phyloP scores from a whole-genome alignment of 192 early-diverging fungal genomes.

The Linderina pennispora region DNA sequence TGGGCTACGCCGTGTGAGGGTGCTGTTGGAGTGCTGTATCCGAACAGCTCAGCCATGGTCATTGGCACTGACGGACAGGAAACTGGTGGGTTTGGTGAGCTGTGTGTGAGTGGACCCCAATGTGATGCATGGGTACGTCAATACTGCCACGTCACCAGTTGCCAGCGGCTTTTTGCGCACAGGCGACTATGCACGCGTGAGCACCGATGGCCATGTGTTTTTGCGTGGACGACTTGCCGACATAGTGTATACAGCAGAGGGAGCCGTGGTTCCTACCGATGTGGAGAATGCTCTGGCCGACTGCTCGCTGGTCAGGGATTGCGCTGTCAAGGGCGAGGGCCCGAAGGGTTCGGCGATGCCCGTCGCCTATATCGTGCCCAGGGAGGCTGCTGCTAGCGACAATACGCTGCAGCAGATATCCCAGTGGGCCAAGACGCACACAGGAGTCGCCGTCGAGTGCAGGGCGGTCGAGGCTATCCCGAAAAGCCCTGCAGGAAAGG shows the following conservation, averaged over 20 bases:
- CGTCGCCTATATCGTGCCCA: conserved; percentile 11
- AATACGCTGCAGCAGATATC: too few species aligned
- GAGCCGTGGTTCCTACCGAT: conserved; percentile 69
- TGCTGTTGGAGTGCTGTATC: conserved; percentile 26
- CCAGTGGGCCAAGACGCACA: too few species aligned
- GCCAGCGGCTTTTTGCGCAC: conserved; percentile 77
- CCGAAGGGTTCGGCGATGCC: conserved; percentile 3
- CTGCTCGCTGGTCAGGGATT: conserved; percentile 59
- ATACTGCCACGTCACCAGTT: conserved; percentile 65
- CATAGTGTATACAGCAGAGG: conserved; percentile 75
- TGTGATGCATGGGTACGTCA: conserved; percentile 80
- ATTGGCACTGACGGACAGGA: conserved; percentile 54
- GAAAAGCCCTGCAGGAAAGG: conserved; percentile 24
- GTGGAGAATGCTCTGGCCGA: conserved; percentile 63
- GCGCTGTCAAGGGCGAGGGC: conserved; percentile 51
- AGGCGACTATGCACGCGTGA: conserved; percentile 66
- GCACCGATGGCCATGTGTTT: conserved; percentile 55
- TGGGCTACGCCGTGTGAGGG: conserved; percentile 7
- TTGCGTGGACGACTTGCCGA: conserved; percentile 71
- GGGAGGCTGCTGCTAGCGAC: too few species aligned
- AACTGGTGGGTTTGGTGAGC: conserved; percentile 59
- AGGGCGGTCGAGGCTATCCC: conserved; percentile 8
- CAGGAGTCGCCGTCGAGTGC: conserved; percentile 7
- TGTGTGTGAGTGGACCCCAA: conserved; percentile 79
- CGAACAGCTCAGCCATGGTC: conserved; percentile 25